phyloP scores from a whole-genome alignment of 768 basidiomycete genomes.

The Rhodotorula taiwanensis region DNA sequence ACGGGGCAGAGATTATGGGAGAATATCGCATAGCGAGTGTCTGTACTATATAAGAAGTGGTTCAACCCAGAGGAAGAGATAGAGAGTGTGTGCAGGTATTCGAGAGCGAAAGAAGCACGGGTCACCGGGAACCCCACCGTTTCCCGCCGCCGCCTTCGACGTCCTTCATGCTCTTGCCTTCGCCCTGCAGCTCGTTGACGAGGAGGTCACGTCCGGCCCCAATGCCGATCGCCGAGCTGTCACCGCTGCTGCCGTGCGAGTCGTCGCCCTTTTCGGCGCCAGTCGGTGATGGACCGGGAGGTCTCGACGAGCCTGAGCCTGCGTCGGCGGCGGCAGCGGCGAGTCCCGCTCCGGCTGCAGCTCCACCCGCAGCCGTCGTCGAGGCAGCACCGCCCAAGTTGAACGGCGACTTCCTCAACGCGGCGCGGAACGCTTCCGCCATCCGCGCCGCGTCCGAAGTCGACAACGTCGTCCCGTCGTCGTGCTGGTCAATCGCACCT shows the following conservation, averaged over 20 bases:
- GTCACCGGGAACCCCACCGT: conserved; percentile 15
- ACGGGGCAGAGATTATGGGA: too few species aligned
- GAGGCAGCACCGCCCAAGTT: too few species aligned
- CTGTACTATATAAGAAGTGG: too few species aligned
- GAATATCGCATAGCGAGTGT: too few species aligned
- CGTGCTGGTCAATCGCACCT: too few species aligned
- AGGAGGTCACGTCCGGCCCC: conserved; percentile 47
- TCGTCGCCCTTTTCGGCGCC: conserved; percentile 22
- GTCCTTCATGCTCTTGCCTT: conserved; percentile 79
- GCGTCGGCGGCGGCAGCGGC: neutral
- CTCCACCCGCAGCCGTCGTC: neutral
- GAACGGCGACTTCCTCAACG: conserved; percentile 82
- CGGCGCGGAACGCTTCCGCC: conserved; percentile 84
- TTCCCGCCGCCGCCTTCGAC: conserved; percentile 50
- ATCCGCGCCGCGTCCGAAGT: conserved; percentile 84
- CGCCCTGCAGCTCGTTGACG: conserved; percentile 72
- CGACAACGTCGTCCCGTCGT: conserved; percentile 50
- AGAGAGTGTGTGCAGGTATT: too few species aligned
- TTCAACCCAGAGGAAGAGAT: too few species aligned
- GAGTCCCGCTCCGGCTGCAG: neutral
- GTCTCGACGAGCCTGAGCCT: too few species aligned
- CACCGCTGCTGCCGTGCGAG: conserved; percentile 8
- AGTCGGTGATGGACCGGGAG: conserved; percentile 44
- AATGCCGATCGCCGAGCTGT: neutral
- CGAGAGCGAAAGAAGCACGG: too few species aligned